Conservation (phyloP, 768 basidiomycete species). For the Suillus variegatus region DNA sequence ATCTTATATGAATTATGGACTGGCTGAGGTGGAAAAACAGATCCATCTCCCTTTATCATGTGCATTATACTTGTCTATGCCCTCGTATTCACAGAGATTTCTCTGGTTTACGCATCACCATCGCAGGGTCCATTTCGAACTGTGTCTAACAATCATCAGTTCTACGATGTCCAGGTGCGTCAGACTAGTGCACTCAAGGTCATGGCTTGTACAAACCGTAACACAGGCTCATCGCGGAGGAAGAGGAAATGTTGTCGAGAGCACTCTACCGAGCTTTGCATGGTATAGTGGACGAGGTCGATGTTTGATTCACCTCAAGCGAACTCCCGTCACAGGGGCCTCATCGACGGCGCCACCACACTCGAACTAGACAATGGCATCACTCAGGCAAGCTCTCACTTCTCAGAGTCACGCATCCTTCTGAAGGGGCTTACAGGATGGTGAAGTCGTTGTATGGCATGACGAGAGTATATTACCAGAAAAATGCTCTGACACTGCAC, state of each 20-base stretch:
- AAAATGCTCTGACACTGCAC: constrained; percentile 71
- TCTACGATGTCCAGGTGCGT: constrained; percentile 54
- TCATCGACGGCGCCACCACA: constrained; percentile 74
- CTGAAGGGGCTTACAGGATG: constrained; percentile 51
- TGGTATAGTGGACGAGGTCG: constrained; percentile 45
- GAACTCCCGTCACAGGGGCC: constrained; percentile 48
- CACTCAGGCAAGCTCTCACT: constrained; percentile 50
- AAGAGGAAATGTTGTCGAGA: constrained; percentile 75
- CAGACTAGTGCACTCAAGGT: neutral
- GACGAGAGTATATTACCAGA: constrained; percentile 62
- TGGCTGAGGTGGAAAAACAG: neutral
- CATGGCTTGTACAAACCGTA: constrained; percentile 9
- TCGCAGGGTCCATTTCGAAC: constrained; percentile 24
- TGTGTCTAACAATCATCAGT: constrained; percentile 21
- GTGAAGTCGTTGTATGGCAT: constrained; percentile 78
- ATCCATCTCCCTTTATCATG: neutral
- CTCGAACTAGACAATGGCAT: constrained; percentile 81
- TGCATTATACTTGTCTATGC: constrained; percentile 12
- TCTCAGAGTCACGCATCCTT: constrained; percentile 1
- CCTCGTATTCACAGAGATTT: constrained; percentile 5
- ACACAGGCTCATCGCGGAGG: constrained; percentile 73
- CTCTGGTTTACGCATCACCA: constrained; percentile 28
- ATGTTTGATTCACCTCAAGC: constrained; percentile 13
- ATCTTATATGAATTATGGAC: neutral
- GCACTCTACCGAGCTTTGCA: constrained; percentile 72